These are phyloP conservation scores for Geosmithia morbida DNA, from an alignment of 2,329 filamentous ascomycete species.

Conservation along the genomic window DNA sequence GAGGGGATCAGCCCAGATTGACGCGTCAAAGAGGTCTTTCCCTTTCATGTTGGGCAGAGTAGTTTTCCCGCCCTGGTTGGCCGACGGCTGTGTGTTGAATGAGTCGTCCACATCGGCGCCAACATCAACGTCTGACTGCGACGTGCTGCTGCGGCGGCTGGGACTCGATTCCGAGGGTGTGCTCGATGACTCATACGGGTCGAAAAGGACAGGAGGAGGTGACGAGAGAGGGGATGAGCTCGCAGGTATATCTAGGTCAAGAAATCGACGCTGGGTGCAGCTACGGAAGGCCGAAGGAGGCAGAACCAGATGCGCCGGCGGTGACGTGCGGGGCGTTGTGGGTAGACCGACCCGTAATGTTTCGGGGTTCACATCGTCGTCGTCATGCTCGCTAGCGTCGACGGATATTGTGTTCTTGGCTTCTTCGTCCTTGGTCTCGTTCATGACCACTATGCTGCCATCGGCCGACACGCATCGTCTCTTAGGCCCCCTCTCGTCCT, in stretches of 20 bases:
- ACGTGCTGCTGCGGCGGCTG: conserved; percentile 19
- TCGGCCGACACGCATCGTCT: conserved; percentile 16
- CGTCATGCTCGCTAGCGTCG: background rate
- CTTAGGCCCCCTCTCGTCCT: conserved; percentile 13
- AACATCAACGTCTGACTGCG: conserved; percentile 19
- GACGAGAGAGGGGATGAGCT: conserved; percentile 44
- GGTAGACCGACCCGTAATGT: background rate
- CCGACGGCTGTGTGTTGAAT: conserved; percentile 23
- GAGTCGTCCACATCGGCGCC: conserved; percentile 20
- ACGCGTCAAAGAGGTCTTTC: conserved; percentile 55
- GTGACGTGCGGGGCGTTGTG: conserved; percentile 23
- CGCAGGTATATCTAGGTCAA: conserved; percentile 3
- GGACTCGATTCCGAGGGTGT: conserved; percentile 21
- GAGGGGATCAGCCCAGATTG: conserved; percentile 53
- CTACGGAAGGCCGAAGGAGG: conserved; percentile 9
- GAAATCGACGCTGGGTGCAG: conserved; percentile 3
- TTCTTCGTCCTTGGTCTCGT: background rate
- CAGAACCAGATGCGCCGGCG: conserved; percentile 7
- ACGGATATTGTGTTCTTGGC: background rate
- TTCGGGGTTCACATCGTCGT: background rate
- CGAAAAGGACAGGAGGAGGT: conserved; percentile 36
- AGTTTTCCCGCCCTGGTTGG: conserved; percentile 7
- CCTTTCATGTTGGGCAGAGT: conserved; percentile 50
- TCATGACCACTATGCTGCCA: conserved; percentile 1
- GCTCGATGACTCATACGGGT: conserved; percentile 26